phyloP scores from a whole-genome alignment of 2,329 filamentous ascomycete genomes.

The Pyricularia sp. region DNA sequence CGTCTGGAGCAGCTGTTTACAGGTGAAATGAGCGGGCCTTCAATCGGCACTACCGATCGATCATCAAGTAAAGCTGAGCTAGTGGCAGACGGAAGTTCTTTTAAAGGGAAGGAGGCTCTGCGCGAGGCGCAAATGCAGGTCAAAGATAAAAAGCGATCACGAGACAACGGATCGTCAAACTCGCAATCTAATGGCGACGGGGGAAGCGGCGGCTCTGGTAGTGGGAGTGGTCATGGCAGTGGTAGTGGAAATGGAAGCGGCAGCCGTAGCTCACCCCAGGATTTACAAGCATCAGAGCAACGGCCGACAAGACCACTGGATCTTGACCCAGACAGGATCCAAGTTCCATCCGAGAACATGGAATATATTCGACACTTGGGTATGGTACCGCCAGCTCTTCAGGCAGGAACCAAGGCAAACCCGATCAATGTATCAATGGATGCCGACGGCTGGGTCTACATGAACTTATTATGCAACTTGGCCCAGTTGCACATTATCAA shows the following conservation, averaged over 20 bases:
- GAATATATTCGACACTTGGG: slow-evolving; percentile 67
- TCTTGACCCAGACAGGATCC: slow-evolving; percentile 63
- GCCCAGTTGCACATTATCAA: slow-evolving; percentile 78
- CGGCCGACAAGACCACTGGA: slow-evolving; percentile 65
- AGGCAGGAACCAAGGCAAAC: slow-evolving; percentile 25
- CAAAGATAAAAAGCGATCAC: slow-evolving; percentile 26
- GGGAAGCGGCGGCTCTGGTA: slow-evolving; percentile 8
- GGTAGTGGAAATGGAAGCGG: slow-evolving; percentile 16
- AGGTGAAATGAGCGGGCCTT: slow-evolving; percentile 41
- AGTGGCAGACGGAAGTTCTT: slow-evolving; percentile 2
- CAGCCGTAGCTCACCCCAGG: slow-evolving; percentile 21
- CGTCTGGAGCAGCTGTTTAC: slow-evolving; percentile 73
- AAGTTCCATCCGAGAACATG: slow-evolving; percentile 65
- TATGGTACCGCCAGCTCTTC: slow-evolving; percentile 44
- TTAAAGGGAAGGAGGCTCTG: slow-evolving; percentile 17
- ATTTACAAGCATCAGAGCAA: slow-evolving; percentile 44
- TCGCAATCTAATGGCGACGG: slow-evolving; percentile 30
- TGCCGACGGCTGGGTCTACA: slow-evolving; percentile 65
- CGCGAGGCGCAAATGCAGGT: slow-evolving; percentile 37
- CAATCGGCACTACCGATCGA: slow-evolving; percentile 17
- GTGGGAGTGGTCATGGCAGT: slow-evolving; percentile 7
- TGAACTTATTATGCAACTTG: slow-evolving; percentile 69
- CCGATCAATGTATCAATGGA: slow-evolving; percentile 41
- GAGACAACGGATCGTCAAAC: slow-evolving; percentile 30
- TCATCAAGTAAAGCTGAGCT: slow-evolving; percentile 2